A percentile compares a stretch with the other conserved stretches of the same genome.
phyloP scores from a whole-genome alignment of 495 filamentous ascomycete genomes.

The Hypoxylon subgilvum region DNA sequence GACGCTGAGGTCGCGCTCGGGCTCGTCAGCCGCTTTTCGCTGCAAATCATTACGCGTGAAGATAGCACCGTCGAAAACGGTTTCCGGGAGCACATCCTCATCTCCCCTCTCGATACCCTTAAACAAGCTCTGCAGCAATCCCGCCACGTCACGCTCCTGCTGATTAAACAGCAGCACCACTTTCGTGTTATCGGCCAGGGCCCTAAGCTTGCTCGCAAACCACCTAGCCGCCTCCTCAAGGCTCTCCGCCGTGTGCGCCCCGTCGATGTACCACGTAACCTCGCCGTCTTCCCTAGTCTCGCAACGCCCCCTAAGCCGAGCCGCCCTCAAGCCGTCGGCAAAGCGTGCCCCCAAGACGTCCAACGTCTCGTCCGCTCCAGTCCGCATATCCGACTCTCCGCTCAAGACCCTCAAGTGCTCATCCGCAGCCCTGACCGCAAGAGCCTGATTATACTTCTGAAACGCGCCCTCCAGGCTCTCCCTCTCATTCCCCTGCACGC shows the following conservation, averaged over 20 bases:
- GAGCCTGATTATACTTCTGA: slow-evolving; percentile 53
- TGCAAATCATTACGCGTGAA: slow-evolving; percentile 53
- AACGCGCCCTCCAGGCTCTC: slow-evolving; percentile 48
- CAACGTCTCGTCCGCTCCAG: slow-evolving; percentile 5
- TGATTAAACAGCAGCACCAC: slow-evolving; percentile 89
- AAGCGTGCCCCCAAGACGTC: slow-evolving; percentile 56
- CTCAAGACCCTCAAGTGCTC: slow-evolving; percentile 46
- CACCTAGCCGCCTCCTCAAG: slow-evolving; percentile 73
- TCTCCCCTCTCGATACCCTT: slow-evolving; percentile 17
- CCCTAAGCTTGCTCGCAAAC: slow-evolving; percentile 61
- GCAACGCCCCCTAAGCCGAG: slow-evolving; percentile 74
- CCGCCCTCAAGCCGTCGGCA: slow-evolving; percentile 67
- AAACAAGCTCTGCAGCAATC: slow-evolving; percentile 61
- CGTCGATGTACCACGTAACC: slow-evolving; percentile 83
- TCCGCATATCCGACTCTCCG: background rate
- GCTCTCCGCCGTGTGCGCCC: slow-evolving; percentile 87
- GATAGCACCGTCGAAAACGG: slow-evolving; percentile 45
- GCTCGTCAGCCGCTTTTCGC: slow-evolving; percentile 16
- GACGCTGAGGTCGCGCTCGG: slow-evolving; percentile 41
- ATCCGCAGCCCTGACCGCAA: slow-evolving; percentile 48
- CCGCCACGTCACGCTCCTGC: slow-evolving; percentile 75
- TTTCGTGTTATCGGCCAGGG: slow-evolving; percentile 30
- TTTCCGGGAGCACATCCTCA: background rate
- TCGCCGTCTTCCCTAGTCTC: slow-evolving; percentile 65
- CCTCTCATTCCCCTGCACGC: slow-evolving; percentile 29